phyloP scores from a whole-genome alignment of 306 rosid genomes.

The Vigna nakashimae region DNA sequence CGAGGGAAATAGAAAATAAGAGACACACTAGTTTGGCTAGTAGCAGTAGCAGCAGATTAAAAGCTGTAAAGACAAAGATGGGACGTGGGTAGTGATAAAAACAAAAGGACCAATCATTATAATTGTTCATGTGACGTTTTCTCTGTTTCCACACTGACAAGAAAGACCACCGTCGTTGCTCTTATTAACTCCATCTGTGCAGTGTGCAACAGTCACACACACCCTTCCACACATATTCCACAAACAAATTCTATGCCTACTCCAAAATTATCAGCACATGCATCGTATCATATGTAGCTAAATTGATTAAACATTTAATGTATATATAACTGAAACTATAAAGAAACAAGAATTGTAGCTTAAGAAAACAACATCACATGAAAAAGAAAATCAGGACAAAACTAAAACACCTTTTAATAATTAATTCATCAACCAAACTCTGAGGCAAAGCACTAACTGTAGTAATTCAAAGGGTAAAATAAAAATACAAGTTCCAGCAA shows the following conservation, averaged over 20 bases:
- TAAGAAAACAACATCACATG: not conserved
- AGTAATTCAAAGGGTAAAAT: not conserved
- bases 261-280: too few relatives aligned
- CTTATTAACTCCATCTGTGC: constrained; percentile 38
- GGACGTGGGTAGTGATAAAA: constrained; percentile 45
- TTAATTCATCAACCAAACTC: constrained; percentile 20
- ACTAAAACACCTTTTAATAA: constrained; percentile 25
- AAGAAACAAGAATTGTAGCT: not conserved
- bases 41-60: constrained; percentile 18
- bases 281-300: not conserved
- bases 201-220: not conserved
- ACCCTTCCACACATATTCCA: not conserved
- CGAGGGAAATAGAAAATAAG: not conserved
- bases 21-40: not conserved
- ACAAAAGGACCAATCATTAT: constrained; percentile 47
- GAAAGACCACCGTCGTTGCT: constrained; percentile 42
- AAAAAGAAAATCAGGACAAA: not conserved
- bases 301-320: not conserved
- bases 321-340: not conserved
- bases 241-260: not conserved
- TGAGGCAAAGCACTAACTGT: constrained; percentile 28
- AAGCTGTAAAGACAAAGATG: constrained; percentile 46
- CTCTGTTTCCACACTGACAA: constrained; percentile 49
- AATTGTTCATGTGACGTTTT: constrained; percentile 54
- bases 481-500: constrained; percentile 27